Base-by-base conservation (phyloP, 805 yeast genomes). In the Wickerhamiella occidentalis region DNA sequence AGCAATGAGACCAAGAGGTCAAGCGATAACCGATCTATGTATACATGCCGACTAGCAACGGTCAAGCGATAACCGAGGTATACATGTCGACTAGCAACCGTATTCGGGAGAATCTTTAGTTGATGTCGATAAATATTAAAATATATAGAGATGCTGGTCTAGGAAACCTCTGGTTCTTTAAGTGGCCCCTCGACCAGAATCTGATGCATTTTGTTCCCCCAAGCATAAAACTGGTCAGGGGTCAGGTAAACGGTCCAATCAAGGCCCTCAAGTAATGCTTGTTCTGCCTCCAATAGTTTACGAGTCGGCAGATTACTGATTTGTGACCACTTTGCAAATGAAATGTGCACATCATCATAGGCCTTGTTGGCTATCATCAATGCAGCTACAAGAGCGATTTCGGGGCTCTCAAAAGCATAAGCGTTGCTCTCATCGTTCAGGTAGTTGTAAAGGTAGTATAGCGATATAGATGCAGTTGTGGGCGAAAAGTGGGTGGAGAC, bases 301-400 rank as follows among this genome's bases (percentile, higher is more conserved):
- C 43, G 29, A 30, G 35, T 37, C 12, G 42, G 42, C 9, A 45
- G 23, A 8, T 37, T 40, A 30, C 43, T 17, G 7, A 45, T 12
- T 4, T 28, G 18, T 1, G 48, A 36, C 48, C 48, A 45, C 2
- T 29, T 37, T 9, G 25, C 22, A 8, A 19, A 12, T 6, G 18
- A 17, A 21, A 45, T 9, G 21, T 35, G 40, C 4, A 22, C 25
- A 19, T 45, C 48, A 19, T 45, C 48, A 35, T 21, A 37, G 6
- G 33, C 37, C 28, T 45, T 45, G 26, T 37, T 45, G 37, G 43
- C 43, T 3, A 37, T 30, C 29, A 45, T 45, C 21, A 45, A 25
- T 5, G 43, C 28, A 3, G 43, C 48, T 11, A 35, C 36, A 26
- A 45, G 29, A 13, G 28, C 26, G 19, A 42, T 13, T 15, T 42